Base-by-base conservation (phyloP, 2,329 filamentous ascomycete genomes). In the Colletotrichum noveboracense region DNA sequence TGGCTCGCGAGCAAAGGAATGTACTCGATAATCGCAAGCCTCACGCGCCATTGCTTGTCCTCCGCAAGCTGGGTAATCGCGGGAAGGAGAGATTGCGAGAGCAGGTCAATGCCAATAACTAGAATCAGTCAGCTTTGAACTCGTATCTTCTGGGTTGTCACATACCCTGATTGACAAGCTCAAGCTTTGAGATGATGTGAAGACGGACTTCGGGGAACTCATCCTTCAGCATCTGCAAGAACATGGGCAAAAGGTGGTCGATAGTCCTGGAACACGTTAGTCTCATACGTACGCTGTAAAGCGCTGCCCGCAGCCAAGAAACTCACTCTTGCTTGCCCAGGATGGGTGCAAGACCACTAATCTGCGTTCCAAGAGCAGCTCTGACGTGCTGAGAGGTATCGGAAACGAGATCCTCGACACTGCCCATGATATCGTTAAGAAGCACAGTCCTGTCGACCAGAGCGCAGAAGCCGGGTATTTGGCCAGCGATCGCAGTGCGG, bases 171-270 rank as follows among this genome's bases (percentile, higher is more conserved):
- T 99, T 99, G 78, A 99, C 97, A 78, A 97, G 92, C 88, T 99
- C 97, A 71, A 99, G 93, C 87, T 99, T 99, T n/a, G 97, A 98
- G 82, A 99, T 99, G 85, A 99, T 99, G 87, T 99, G 98, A 75
- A 99, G 92, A 77, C 97, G 94, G 67, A 99, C 97, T 84, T 99
- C 97, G 26, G 97, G 97, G 85, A 98, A 98, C 83, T 99, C 97
- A 82, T 99, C 97, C 90, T 98, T 99, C 81, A 99, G 93, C 97
- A 99, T 99, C 85, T 98, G 95, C 70, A 99, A 90, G 86, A 99
- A 98, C 96, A 99, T 99, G 70, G 97, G 97, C 60, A 99, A 91
- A 60, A 99, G 92, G 84, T 99, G 97, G 80, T 97, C 94, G 79
- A 98, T 98, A 34, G 97, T 99, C 86, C 95, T 97, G 79, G 32